These are phyloP conservation scores for Sequoiadendron giganteum DNA, from an alignment of 75 land plant species.

Conservation along the genomic window DNA sequence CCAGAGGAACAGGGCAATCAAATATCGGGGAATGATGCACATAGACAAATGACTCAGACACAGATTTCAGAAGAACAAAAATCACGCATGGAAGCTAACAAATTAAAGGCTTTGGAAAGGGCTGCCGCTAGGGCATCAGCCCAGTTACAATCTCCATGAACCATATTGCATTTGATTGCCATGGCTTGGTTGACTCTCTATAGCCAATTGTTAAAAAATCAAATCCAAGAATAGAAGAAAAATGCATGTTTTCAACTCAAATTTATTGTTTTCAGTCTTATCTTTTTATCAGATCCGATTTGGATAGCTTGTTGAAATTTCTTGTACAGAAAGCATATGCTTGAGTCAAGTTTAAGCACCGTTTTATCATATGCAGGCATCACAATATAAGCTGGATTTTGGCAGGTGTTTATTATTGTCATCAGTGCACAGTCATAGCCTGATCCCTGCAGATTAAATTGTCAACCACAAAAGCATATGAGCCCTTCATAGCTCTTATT, in stretches of 20 bases:
- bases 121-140: slow-evolving; percentile 44
- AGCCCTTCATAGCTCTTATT: not conserved
- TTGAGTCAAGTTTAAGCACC: not conserved
- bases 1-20: not conserved
- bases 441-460: not conserved
- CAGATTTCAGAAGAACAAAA: slow-evolving; percentile 61
- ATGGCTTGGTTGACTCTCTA: not conserved
- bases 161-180: not conserved
- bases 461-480: not conserved
- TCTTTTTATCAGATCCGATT: not conserved
- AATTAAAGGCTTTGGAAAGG: slow-evolving; percentile 79
- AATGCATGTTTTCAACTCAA: not conserved
- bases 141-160: not conserved
- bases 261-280: not conserved
- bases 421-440: not conserved
- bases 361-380: not conserved
- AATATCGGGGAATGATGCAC: not conserved
- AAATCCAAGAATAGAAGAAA: not conserved
- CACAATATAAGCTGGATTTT: not conserved
- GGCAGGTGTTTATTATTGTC: not conserved
- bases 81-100: slow-evolving; percentile 86
- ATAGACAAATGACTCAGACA: not conserved
- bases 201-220: not conserved
- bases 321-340: not conserved
- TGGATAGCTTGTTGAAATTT: not conserved